phyloP scores from a whole-genome alignment of 148 eudicot species.

The Gaultheria prostrata region DNA sequence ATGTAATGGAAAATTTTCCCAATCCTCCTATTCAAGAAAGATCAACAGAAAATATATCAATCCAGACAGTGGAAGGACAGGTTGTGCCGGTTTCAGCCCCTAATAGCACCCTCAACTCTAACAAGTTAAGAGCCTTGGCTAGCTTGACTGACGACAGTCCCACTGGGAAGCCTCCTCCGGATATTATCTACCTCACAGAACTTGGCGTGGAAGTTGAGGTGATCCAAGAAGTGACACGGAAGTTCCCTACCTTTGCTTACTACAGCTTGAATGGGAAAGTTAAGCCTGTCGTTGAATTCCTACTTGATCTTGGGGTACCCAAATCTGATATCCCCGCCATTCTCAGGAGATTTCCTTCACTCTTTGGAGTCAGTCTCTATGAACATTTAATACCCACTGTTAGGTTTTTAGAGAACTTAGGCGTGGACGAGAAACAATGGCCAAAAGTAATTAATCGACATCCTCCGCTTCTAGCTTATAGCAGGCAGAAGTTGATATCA shows the following conservation, averaged over 20 bases:
- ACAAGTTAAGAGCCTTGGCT: conserved; percentile 58
- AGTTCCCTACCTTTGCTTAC: conserved; percentile 78
- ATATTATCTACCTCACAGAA: conserved; percentile 56
- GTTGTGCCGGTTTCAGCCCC: conserved; percentile 33
- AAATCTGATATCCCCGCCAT: conserved; percentile 62
- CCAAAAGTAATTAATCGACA: conserved; percentile 70
- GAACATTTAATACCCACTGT: conserved; percentile 73
- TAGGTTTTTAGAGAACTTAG: conserved; percentile 64
- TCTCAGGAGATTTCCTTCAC: conserved; percentile 67
- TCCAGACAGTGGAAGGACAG: conserved; percentile 29
- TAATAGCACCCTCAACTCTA: conserved; percentile 28
- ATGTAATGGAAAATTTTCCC: conserved; percentile 36
- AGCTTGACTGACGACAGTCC: conserved; percentile 33
- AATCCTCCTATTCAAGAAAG: conserved; percentile 43
- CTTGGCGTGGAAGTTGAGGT: conserved; percentile 73
- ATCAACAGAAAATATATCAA: conserved; percentile 33
- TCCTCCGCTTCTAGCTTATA: conserved; percentile 73
- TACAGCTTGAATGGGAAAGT: conserved; percentile 77
- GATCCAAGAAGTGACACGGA: conserved; percentile 52
- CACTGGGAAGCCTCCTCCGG: conserved; percentile 14
- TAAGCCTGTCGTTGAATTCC: conserved; percentile 71
- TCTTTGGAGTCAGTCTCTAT: conserved; percentile 69
- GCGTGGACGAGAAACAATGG: conserved; percentile 68
- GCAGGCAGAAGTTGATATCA: conserved; percentile 59
- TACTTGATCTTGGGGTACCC: conserved; percentile 73